phyloP scores from a whole-genome alignment of 140 eudicot species.

The Erigeron philadelphicus region DNA sequence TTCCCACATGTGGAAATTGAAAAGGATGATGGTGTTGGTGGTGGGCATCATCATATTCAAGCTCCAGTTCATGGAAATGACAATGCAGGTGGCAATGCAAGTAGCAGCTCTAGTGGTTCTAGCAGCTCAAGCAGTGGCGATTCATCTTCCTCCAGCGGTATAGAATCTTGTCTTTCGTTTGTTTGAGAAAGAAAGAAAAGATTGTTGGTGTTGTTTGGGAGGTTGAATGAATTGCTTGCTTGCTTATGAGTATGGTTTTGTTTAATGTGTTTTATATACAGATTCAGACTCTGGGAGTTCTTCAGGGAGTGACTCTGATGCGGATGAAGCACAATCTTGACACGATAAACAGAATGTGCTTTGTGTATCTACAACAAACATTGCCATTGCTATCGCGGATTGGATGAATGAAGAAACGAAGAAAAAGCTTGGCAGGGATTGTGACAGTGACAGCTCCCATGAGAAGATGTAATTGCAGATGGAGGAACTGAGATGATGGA shows the following conservation, averaged over 20 bases:
- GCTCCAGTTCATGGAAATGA: constrained; percentile 34
- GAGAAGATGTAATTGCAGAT: no score
- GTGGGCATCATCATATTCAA: constrained; percentile 32
- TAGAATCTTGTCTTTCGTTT: constrained; percentile 38
- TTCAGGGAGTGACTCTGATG: constrained; percentile 79
- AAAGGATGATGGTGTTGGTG: constrained; percentile 73
- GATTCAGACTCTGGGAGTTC: constrained; percentile 93
- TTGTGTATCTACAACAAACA: not conserved
- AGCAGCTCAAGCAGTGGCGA: constrained; percentile 77
- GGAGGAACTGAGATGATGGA: not conserved
- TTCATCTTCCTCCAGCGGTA: constrained; percentile 88
- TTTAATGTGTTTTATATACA: constrained; percentile 37
- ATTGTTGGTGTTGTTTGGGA: not conserved
- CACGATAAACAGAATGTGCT: not conserved
- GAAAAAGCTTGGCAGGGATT: not conserved
- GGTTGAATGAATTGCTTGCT: constrained; percentile 25
- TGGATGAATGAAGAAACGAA: not conserved
- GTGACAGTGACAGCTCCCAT: not conserved
- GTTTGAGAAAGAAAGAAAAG: constrained; percentile 15
- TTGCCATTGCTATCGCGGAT: constrained; percentile 8
- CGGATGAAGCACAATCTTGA: constrained; percentile 81
- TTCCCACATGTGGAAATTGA: constrained; percentile 81
- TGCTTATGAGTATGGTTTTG: constrained; percentile 30
- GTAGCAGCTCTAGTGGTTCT: constrained; percentile 76
- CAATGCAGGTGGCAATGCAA: constrained; percentile 36